phyloP scores from a whole-genome alignment of 192 early-diverging fungal species.

The Gaertneriomyces semiglobifer region DNA sequence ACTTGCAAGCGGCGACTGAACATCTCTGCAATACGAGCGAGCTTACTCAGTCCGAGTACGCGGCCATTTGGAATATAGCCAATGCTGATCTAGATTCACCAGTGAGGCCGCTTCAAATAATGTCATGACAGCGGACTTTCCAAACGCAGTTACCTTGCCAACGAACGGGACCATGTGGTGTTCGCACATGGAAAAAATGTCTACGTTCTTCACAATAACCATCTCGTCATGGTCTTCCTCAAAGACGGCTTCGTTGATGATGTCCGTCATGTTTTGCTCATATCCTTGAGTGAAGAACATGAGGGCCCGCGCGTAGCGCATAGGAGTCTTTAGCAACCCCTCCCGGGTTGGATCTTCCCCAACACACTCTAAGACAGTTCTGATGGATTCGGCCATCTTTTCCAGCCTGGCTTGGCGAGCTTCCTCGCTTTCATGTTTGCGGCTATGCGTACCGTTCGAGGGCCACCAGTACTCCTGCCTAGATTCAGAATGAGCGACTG shows the following conservation, averaged over 20 bases:
- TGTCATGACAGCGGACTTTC: neutral
- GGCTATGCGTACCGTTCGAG: slow-evolving; percentile 69
- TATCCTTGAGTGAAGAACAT: slow-evolving; percentile 99
- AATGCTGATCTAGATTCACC: slow-evolving; percentile 66
- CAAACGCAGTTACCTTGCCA: slow-evolving; percentile 68
- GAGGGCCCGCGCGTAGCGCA: slow-evolving; percentile 93
- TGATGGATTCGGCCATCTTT: slow-evolving; percentile 81
- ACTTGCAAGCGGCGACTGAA: slow-evolving; percentile 93
- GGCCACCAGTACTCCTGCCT: slow-evolving; percentile 42
- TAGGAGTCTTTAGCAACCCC: slow-evolving; percentile 91
- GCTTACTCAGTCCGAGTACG: slow-evolving; percentile 93
- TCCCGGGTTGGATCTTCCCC: slow-evolving; percentile 95
- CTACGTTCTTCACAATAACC: slow-evolving; percentile 98
- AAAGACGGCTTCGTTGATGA: slow-evolving; percentile 94
- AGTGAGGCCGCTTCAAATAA: slow-evolving; percentile 2
- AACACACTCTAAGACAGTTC: slow-evolving; percentile 83
- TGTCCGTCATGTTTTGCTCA: slow-evolving; percentile 81
- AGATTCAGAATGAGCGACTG: too few relatives aligned
- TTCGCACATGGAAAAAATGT: slow-evolving; percentile 95
- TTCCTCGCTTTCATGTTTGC: slow-evolving; percentile 74
- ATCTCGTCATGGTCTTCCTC: slow-evolving; percentile 99
- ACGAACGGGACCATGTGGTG: slow-evolving; percentile 98
- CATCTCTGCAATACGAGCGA: slow-evolving; percentile 98
- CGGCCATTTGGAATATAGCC: slow-evolving; percentile 94
- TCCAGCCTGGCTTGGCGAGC: slow-evolving; percentile 65